A percentile compares a stretch with the other conserved stretches of the same genome.
These are phyloP conservation scores for Solanum commersonii DNA, from an alignment of 257 asterid genomes.

Conservation along the genomic window DNA sequence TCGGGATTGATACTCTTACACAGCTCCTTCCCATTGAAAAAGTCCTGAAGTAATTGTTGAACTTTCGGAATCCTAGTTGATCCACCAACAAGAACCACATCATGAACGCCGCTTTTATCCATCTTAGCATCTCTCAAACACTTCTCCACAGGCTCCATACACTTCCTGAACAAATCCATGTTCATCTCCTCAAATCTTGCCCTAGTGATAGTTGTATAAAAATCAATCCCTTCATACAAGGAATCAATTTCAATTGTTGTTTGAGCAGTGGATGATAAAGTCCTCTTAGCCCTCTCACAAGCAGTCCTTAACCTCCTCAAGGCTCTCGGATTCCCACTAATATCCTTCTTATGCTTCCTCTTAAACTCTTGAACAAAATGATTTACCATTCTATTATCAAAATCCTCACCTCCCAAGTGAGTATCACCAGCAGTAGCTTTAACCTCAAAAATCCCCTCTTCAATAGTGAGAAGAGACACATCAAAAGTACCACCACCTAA, in stretches of 20 bases:
- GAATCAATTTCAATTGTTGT: constrained; percentile 14
- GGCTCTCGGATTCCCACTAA: constrained; percentile 5
- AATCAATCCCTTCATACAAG: background rate
- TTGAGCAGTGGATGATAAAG: constrained; percentile 18
- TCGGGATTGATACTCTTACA: constrained; percentile 69
- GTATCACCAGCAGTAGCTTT: constrained; percentile 23
- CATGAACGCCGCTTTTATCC: constrained; percentile 15
- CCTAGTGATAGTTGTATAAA: constrained; percentile 5
- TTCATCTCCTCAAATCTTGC: constrained; percentile 22
- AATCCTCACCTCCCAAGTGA: constrained; percentile 26
- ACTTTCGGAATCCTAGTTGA: constrained; percentile 22
- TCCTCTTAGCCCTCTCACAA: constrained; percentile 18
- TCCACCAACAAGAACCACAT: constrained; percentile 28
- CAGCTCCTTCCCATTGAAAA: constrained; percentile 57
- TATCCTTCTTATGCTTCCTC: constrained; percentile 2
- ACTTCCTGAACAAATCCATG: constrained; percentile 22
- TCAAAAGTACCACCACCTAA: constrained; percentile 21
- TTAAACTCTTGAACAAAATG: constrained; percentile 8
- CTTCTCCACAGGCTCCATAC: constrained; percentile 24
- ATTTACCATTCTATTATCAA: constrained; percentile 22
- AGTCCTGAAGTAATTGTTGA: constrained; percentile 36
- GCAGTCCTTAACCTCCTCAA: constrained; percentile 18
- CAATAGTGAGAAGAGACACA: constrained; percentile 15
- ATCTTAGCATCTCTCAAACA: constrained; percentile 23
- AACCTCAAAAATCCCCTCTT: constrained; percentile 20